Base-by-base conservation (phyloP, 2,329 filamentous ascomycete species). In the Aspergillus hiratsukae region DNA sequence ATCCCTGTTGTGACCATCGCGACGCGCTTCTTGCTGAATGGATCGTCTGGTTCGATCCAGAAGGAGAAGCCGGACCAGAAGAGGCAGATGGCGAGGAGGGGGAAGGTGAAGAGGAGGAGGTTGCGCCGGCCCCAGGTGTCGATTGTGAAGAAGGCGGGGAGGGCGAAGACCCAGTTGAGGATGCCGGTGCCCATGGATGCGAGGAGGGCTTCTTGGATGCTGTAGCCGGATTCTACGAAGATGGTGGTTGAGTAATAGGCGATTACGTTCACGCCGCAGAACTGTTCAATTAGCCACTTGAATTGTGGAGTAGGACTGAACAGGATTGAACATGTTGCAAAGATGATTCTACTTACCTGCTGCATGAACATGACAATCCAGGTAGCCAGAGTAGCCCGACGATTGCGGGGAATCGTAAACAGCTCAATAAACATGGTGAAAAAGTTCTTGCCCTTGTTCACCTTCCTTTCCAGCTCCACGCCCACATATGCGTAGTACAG, bases 291-390 rank as follows among this genome's bases (percentile, higher is more conserved):
- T 21, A 17, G 52, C 49, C 50, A 23, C n/a, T 23, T 3, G 23
- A 23, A 2, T 3, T 23, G 23, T 23, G 23, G 23, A 23, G 3
- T 23, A 23, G 23, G 23, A 23, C 3, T 3, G 23, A 23, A 23
- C 2, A 23, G 23, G 54, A 41, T 31, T n/a, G 14, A 27, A 28
- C 11, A 23, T 53, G 21, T 27, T 45, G 46, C 11, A 19, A 49
- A 40, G 19, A 3, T 10, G 27, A 23, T n/a, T n/a, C 11, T 19
- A 7, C 4, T 58, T 60, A 79, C 79, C 69, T 87, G 84, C 64
- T 88, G 85, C 80, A 86, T 81, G 59, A 86, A 87, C 84, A 87
- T 87, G 58, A 86, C 83, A 45, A 86, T 80, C 64, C 84, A 77
- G 0, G 81, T 84, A 1, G 83, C 84, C 14, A 84, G 62, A 72